phyloP scores from a whole-genome alignment of 495 filamentous ascomycete species.

The Penicillium canescens region DNA sequence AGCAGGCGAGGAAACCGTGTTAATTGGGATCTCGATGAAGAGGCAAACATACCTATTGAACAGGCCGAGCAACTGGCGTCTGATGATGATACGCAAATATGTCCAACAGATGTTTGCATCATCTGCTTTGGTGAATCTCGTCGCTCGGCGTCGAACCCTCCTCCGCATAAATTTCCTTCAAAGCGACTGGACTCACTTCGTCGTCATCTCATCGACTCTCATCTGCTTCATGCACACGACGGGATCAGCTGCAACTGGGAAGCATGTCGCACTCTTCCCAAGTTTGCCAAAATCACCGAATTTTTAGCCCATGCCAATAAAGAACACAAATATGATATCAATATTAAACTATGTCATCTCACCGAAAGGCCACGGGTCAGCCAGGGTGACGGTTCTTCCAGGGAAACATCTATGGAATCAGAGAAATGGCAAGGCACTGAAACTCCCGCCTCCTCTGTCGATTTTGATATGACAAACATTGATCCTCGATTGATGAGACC shows the following conservation, averaged over 20 bases:
- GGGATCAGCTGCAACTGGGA: conserved; percentile 30
- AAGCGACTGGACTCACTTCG: conserved; percentile 29
- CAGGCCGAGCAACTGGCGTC: conserved; percentile 12
- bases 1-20: conserved; percentile 22
- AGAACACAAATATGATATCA: conserved; percentile 25
- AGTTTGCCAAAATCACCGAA: conserved; percentile 26
- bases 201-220: conserved; percentile 28
- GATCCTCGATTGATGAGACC: conserved; percentile 17
- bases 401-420: conserved; percentile 16
- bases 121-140: conserved; percentile 29
- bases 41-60: conserved; percentile 9
- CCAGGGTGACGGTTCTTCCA: conserved; percentile 16
- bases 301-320: conserved; percentile 27
- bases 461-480: conserved; percentile 21
- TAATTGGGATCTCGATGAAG: conserved; percentile 20
- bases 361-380: conserved; percentile 7
- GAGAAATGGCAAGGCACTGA: conserved; percentile 18
- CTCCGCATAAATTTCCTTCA: conserved; percentile 29
- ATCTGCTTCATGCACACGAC: conserved; percentile 22
- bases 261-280: conserved; percentile 20
- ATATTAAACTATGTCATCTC: conserved; percentile 27
- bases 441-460: conserved; percentile 22
- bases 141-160: conserved; percentile 25
- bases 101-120: conserved; percentile 29
- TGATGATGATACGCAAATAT: not conserved